Evolutionary conservation across 1,284 basidiomycete genomes (phyloP).

Genomic region (Apiotrichum domesticum): DNA sequence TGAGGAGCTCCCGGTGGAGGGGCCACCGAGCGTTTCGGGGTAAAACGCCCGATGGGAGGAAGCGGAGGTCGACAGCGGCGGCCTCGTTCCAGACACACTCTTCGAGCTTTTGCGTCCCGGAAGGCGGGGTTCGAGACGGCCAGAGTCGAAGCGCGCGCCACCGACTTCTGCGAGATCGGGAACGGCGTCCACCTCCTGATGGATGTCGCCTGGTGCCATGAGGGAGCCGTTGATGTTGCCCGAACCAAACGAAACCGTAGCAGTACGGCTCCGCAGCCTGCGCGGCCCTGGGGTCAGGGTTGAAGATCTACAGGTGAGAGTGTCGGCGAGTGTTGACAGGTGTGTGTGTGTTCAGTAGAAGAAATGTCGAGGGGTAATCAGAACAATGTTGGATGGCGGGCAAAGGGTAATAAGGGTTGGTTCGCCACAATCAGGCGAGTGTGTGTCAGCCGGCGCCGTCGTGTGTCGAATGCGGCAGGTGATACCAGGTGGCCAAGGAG

Average conservation of each 20-base stretch:
- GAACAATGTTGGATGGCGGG: neutral
- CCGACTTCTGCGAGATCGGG: neutral
- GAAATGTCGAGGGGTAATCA: no score
- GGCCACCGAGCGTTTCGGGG: neutral
- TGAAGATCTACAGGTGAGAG: constrained; percentile 39
- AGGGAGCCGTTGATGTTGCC: neutral
- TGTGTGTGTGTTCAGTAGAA: no score
- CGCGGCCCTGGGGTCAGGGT: constrained; percentile 31
- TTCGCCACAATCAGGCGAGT: no score
- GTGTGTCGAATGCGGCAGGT: no score
- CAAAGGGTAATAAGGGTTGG: no score
- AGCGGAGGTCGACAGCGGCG: constrained; percentile 15
- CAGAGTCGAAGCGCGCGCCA: neutral
- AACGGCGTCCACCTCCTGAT: neutral
- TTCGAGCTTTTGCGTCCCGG: constrained; percentile 19
- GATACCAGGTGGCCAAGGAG: neutral
- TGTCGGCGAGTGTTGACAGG: neutral
- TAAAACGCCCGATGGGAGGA: constrained; percentile 7
- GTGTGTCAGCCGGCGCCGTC: no score
- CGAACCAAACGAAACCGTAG: constrained; percentile 27
- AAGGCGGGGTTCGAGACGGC: constrained; percentile 4
- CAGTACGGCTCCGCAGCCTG: constrained; percentile 21
- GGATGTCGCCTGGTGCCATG: neutral
- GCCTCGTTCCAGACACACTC: constrained; percentile 22
- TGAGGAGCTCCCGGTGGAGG: neutral